These are phyloP conservation scores for Agrocybe chaxingu DNA, from an alignment of 768 basidiomycete genomes.

Conservation along the genomic window DNA sequence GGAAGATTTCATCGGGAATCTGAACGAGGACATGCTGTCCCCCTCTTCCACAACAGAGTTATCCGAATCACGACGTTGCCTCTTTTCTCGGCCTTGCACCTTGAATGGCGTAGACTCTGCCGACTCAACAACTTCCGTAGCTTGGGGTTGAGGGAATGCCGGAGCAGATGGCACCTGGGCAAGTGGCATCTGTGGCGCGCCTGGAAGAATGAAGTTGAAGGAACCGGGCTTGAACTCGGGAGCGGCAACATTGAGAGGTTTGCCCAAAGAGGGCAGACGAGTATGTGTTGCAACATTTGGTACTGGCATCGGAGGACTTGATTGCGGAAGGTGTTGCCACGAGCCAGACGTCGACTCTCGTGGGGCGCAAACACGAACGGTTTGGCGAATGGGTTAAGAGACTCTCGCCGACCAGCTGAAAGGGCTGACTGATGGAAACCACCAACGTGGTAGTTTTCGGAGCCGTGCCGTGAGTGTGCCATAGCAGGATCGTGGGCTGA, in stretches of 20 bases:
- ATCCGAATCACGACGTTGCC: constrained; percentile 57
- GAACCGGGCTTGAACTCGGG: constrained; percentile 76
- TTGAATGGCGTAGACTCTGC: constrained; percentile 41
- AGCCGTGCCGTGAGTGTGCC: constrained; percentile 60
- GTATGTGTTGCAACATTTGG: constrained; percentile 33
- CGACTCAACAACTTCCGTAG: constrained; percentile 20
- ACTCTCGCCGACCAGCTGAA: constrained; percentile 27
- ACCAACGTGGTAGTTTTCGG: constrained; percentile 22
- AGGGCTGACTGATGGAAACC: constrained; percentile 18
- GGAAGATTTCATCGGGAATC: constrained; percentile 57
- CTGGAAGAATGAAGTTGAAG: constrained; percentile 79
- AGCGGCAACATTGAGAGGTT: constrained; percentile 76
- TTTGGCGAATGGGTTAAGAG: constrained; percentile 78
- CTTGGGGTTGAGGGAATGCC: constrained; percentile 22
- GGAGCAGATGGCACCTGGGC: constrained; percentile 21
- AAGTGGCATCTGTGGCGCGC: constrained; percentile 57
- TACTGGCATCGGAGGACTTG: constrained; percentile 24
- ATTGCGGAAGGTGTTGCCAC: constrained; percentile 16
- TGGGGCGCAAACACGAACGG: constrained; percentile 71
- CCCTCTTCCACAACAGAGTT: constrained; percentile 43
- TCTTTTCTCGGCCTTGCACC: constrained; percentile 78
- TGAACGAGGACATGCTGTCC: constrained; percentile 71
- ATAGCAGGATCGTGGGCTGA: constrained; percentile 59
- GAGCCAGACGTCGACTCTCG: constrained; percentile 23
- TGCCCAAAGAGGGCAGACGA: constrained; percentile 50